Evolutionary conservation across 1,284 basidiomycete genomes (phyloP).

Genomic region (Earliella scabrosa): DNA sequence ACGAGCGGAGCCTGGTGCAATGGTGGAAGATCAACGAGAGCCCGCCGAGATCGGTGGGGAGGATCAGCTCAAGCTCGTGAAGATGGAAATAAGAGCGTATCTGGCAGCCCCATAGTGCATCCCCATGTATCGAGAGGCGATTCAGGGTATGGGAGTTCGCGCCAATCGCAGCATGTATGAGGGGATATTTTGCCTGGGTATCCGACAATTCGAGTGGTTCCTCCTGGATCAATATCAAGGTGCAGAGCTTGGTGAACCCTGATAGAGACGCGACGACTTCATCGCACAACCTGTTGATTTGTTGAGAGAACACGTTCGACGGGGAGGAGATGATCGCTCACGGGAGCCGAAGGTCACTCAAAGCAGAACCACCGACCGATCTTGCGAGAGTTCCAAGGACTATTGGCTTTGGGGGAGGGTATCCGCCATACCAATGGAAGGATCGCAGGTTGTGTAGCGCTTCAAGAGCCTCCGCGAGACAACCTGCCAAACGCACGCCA

Average conservation of each 20-base stretch:
- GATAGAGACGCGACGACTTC: neutral
- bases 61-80: conserved; percentile 1
- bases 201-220: neutral
- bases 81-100: neutral
- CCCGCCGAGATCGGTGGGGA: neutral
- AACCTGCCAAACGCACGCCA: neutral
- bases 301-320: neutral
- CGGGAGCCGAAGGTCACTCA: conserved; percentile 13
- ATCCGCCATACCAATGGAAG: conserved; percentile 13
- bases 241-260: neutral
- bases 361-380: neutral
- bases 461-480: conserved; percentile 8
- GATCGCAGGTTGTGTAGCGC: conserved; percentile 7
- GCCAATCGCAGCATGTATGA: neutral
- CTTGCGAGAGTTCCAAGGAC: conserved; percentile 10
- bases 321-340: neutral
- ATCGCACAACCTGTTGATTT: neutral
- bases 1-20: neutral
- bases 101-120: neutral
- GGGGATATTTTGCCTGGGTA: neutral
- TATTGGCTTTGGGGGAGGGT: neutral
- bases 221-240: neutral
- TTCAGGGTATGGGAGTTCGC: neutral
- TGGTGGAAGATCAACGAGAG: neutral
- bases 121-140: neutral